These are phyloP conservation scores for Myxozyma neotropica DNA, from an alignment of 805 yeast genomes.

Conservation along the genomic window DNA sequence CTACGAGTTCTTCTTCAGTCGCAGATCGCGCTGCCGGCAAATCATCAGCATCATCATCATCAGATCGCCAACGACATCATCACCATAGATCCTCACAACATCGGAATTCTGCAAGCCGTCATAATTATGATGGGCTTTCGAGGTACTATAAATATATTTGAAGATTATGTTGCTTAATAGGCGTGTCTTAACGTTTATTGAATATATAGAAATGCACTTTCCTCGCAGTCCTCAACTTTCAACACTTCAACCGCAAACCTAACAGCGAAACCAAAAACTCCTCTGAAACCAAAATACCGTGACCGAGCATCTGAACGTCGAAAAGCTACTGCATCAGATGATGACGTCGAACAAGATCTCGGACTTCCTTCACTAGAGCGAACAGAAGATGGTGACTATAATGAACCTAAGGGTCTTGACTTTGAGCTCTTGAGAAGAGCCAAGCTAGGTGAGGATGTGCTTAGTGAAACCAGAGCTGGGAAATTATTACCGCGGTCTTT, in stretches of 20 bases:
- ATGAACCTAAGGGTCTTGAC: conserved; percentile 18
- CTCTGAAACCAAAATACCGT: conserved; percentile 15
- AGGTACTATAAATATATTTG: no score
- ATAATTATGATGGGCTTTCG: neutral
- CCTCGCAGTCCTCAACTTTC: conserved; percentile 6
- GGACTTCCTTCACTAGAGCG: neutral
- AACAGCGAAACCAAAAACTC: neutral
- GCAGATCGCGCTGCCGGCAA: neutral
- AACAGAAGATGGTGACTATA: neutral
- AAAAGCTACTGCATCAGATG: neutral
- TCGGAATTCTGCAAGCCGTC: neutral
- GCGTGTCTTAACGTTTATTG: no score
- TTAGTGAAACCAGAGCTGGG: neutral
- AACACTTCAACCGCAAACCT: neutral
- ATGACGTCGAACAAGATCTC: conserved; percentile 7
- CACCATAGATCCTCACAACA: neutral
- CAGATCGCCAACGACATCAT: no score
- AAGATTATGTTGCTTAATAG: no score
- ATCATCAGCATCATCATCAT: conserved; percentile 1
- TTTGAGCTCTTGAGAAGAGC: conserved; percentile 22
- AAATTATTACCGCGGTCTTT: neutral
- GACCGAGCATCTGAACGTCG: conserved; percentile 31
- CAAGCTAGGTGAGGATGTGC: conserved; percentile 20
- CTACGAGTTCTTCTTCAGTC: neutral
- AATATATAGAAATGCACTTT: neutral